Conservation (phyloP, 768 basidiomycete genomes). For the Panaeolus cyanescens region DNA sequence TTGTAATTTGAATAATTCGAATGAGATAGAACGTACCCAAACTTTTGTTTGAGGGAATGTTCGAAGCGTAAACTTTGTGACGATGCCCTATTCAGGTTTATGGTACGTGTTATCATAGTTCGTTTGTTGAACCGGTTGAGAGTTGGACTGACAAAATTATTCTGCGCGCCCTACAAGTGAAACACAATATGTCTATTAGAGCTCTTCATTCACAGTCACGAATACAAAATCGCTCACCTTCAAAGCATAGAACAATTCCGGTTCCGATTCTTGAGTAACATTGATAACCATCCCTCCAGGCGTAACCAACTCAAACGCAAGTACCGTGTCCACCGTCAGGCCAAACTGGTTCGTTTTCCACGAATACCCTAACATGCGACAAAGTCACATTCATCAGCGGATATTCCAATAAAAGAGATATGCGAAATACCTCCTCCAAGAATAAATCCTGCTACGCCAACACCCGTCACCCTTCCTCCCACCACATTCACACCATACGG, state of each 20-base stretch:
- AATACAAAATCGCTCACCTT: conserved; percentile 29
- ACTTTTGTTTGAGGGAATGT: conserved; percentile 39
- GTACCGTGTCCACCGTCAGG: conserved; percentile 54
- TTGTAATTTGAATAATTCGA: no score
- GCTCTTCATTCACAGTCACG: no score
- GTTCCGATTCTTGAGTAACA: conserved; percentile 33
- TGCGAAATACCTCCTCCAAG: conserved; percentile 56
- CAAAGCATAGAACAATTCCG: conserved; percentile 43
- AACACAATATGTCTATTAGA: no score
- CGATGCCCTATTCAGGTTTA: conserved; percentile 45
- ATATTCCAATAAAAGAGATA: no score
- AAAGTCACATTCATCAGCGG: no score
- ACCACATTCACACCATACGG: conserved; percentile 54
- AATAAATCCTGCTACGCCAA: conserved; percentile 62
- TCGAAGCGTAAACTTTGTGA: conserved; percentile 48
- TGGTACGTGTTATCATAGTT: no score
- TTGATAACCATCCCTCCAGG: conserved; percentile 48
- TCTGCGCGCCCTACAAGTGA: neutral
- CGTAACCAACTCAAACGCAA: conserved; percentile 57
- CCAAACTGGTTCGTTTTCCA: conserved; percentile 65
- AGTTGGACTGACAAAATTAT: neutral
- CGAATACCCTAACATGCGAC: conserved; percentile 71
- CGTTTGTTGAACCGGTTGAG: no score
- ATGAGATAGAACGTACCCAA: conserved; percentile 15
- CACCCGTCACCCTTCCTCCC: conserved; percentile 58